Evolutionary conservation across 257 asterid species (phyloP).

Genomic region (Solanum ossicruentum): DNA sequence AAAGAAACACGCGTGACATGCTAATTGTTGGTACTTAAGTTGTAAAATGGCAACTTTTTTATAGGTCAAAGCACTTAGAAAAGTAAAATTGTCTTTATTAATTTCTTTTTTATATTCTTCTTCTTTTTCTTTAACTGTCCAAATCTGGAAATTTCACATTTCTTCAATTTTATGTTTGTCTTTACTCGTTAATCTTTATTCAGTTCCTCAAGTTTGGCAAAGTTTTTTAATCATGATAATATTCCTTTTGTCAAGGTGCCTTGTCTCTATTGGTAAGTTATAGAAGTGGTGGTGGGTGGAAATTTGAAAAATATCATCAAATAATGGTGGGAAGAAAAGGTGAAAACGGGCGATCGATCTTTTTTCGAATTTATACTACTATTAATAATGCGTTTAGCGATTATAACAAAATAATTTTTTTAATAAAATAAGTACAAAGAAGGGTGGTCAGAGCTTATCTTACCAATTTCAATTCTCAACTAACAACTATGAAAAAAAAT

Average conservation of each 20-base stretch:
- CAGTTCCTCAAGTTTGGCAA: background rate
- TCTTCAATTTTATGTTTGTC: background rate
- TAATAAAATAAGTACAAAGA: background rate
- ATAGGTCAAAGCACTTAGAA: background rate
- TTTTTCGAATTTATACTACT: background rate
- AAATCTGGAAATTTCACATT: background rate
- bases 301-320: background rate
- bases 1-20: background rate
- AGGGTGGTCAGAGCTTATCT: background rate
- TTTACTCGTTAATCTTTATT: background rate
- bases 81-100: background rate
- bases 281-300: background rate
- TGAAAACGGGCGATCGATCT: background rate
- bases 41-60: background rate
- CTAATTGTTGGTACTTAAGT: background rate
- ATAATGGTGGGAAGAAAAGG: background rate
- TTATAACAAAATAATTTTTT: background rate
- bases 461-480: background rate
- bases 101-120: background rate
- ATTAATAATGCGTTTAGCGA: accelerated
- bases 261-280: background rate
- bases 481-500: background rate
- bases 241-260: background rate
- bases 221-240: background rate
- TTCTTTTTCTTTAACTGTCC: background rate